A percentile compares a stretch with the other conserved stretches of the same genome.
These are phyloP conservation scores for Calvatia gigantea DNA, from an alignment of 768 basidiomycete species.

Conservation along the genomic window DNA sequence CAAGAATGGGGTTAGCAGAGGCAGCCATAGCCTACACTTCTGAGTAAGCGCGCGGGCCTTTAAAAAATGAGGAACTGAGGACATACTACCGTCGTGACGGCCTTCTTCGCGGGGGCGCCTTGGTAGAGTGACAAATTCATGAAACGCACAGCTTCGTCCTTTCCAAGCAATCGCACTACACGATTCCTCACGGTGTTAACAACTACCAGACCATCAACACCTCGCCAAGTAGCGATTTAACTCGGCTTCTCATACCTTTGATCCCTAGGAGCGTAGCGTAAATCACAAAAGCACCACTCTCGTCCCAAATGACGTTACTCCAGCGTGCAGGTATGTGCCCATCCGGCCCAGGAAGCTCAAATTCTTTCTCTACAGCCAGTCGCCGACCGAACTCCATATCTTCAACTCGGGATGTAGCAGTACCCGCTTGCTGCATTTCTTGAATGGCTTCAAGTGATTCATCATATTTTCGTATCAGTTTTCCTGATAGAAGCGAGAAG, in stretches of 20 bases:
- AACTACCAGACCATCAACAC: conserved; percentile 42
- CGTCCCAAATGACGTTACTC: conserved; percentile 96
- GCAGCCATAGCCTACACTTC: conserved; percentile 81
- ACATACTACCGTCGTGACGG: conserved; percentile 72
- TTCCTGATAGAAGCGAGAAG: conserved; percentile 88
- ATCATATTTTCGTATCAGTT: conserved; percentile 90
- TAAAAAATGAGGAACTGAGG: background rate
- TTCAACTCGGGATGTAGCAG: conserved; percentile 86
- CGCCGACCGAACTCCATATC: conserved; percentile 99
- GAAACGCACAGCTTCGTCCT: conserved; percentile 91
- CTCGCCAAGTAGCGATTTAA: background rate
- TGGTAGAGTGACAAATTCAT: conserved; percentile 89
- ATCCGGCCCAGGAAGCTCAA: conserved; percentile 80
- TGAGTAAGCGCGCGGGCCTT: background rate
- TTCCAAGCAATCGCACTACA: conserved; percentile 82
- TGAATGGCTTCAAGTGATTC: conserved; percentile 90
- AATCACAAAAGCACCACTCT: conserved; percentile 90
- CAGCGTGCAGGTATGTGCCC: conserved; percentile 71
- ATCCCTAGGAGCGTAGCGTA: conserved; percentile 94
- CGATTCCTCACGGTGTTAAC: conserved; percentile 95
- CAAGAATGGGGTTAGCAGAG: conserved; percentile 91
- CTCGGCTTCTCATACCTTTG: conserved; percentile 59
- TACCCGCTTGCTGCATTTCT: conserved; percentile 99
- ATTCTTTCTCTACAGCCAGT: conserved; percentile 87
- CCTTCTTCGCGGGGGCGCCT: conserved; percentile 87